Evolutionary conservation across 208 protist genomes (phyloP).

Genomic region (Tritrichomonas musculus): DNA sequence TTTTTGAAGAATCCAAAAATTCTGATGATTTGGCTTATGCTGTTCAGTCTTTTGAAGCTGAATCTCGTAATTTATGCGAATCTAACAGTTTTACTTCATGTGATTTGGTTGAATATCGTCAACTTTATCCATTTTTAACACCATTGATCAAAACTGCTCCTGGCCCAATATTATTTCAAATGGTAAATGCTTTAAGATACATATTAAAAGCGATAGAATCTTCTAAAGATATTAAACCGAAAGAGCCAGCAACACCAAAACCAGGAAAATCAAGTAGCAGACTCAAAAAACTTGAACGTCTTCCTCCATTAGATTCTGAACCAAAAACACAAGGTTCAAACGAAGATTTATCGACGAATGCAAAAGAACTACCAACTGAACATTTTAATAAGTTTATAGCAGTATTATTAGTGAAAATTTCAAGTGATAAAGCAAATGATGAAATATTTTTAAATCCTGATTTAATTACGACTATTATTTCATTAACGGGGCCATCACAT

Average conservation of each 20-base stretch:
- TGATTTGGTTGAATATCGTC: background rate
- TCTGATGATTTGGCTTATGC: background rate
- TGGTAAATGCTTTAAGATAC: background rate
- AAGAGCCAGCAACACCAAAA: background rate
- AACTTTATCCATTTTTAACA: background rate
- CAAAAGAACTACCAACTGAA: background rate
- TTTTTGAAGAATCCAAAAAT: background rate
- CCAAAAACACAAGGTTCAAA: background rate
- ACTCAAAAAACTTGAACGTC: too few relatives aligned
- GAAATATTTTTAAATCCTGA: background rate
- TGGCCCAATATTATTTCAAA: background rate
- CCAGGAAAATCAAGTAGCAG: too few relatives aligned
- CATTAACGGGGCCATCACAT: background rate
- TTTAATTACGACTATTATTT: background rate
- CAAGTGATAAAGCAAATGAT: background rate
- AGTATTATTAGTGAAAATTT: background rate
- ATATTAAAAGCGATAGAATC: background rate
- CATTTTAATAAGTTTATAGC: background rate
- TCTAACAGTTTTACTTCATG: background rate
- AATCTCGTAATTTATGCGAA: background rate
- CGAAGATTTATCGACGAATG: background rate
- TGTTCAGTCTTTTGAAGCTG: background rate
- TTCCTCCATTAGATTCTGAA: background rate
- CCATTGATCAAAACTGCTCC: background rate
- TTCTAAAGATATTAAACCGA: background rate